Percentiles rank a stretch among this genome's conserved stretches.
phyloP scores from a whole-genome alignment of 2,329 filamentous ascomycete genomes.

The Ophiostoma fasciatum region DNA sequence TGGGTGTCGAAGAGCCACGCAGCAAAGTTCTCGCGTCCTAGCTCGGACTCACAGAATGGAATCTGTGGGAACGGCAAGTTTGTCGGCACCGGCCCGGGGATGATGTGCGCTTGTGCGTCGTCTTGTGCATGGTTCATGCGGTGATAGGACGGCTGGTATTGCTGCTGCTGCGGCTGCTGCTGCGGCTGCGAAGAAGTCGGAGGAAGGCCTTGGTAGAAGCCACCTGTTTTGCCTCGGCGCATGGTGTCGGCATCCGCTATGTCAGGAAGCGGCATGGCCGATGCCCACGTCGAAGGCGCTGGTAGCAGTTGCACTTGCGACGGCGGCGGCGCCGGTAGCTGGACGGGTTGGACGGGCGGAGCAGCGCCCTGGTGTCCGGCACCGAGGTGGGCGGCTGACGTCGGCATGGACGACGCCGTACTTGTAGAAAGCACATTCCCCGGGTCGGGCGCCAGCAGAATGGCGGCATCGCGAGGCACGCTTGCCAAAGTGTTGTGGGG shows the following conservation, averaged over 20 bases:
- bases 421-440: too few species aligned
- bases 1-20: conserved; percentile 36
- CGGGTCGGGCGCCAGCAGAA: conserved; percentile 29
- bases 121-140: not conserved
- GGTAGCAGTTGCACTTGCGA: not conserved
- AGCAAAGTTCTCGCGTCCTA: conserved; percentile 30
- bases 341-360: too few species aligned
- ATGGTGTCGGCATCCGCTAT: conserved; percentile 7
- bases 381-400: not conserved
- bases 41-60: conserved; percentile 21
- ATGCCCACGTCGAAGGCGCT: conserved; percentile 14
- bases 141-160: not conserved
- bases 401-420: conserved; percentile 10
- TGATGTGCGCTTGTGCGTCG: conserved; percentile 8
- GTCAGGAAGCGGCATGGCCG: conserved; percentile 20
- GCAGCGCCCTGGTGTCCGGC: not conserved
- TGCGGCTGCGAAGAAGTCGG: not conserved
- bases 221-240: conserved; percentile 5
- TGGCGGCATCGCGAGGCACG: conserved; percentile 30
- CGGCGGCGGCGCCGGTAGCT: not conserved
- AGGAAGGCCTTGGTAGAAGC: conserved; percentile 19
- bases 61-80: conserved; percentile 21
- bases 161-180: not conserved
- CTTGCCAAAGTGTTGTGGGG: conserved; percentile 16
- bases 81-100: conserved; percentile 18